These are phyloP conservation scores for Vishniacozyma victoriae DNA, from an alignment of 768 basidiomycete species.

Conservation along the genomic window DNA sequence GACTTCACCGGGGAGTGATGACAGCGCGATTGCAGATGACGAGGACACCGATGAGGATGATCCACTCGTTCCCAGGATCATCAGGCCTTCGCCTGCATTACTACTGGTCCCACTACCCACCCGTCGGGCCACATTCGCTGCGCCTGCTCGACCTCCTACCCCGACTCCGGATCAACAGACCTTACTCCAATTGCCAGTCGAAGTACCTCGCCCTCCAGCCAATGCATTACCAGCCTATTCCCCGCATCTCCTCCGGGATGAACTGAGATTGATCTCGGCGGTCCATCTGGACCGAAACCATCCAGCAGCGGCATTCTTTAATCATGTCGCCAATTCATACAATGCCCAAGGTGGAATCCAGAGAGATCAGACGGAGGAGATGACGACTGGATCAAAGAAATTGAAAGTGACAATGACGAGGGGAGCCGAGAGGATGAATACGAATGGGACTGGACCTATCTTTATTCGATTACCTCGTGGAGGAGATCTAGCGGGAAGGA, in stretches of 20 bases:
- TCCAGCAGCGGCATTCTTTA: slow-evolving; percentile 33
- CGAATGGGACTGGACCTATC: slow-evolving; percentile 30
- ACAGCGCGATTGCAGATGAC: background rate
- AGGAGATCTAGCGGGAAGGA: slow-evolving; percentile 26
- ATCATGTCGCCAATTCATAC: slow-evolving; percentile 10
- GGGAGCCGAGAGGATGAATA: slow-evolving; percentile 22
- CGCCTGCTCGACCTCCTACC: background rate
- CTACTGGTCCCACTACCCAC: slow-evolving; percentile 8
- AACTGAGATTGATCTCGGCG: slow-evolving; percentile 35
- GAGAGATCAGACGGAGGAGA: background rate
- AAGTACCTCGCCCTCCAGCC: slow-evolving; percentile 20
- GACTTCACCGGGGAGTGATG: too few relatives aligned
- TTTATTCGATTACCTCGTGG: slow-evolving; percentile 21
- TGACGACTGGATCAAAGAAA: slow-evolving; percentile 28
- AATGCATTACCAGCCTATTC: slow-evolving; percentile 30
- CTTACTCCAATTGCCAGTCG: slow-evolving; percentile 3
- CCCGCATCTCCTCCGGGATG: slow-evolving; percentile 24
- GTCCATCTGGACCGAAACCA: slow-evolving; percentile 36
- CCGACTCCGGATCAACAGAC: background rate
- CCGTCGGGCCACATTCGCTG: slow-evolving; percentile 7
- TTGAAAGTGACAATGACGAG: slow-evolving; percentile 18
- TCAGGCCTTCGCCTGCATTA: slow-evolving; percentile 1
- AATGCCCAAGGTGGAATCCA: background rate
- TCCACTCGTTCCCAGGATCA: slow-evolving; percentile 23
- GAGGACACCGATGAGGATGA: slow-evolving; percentile 28